Evolutionary conservation across 768 basidiomycete genomes (phyloP).

Genomic region (Tricholoma matsutake): DNA sequence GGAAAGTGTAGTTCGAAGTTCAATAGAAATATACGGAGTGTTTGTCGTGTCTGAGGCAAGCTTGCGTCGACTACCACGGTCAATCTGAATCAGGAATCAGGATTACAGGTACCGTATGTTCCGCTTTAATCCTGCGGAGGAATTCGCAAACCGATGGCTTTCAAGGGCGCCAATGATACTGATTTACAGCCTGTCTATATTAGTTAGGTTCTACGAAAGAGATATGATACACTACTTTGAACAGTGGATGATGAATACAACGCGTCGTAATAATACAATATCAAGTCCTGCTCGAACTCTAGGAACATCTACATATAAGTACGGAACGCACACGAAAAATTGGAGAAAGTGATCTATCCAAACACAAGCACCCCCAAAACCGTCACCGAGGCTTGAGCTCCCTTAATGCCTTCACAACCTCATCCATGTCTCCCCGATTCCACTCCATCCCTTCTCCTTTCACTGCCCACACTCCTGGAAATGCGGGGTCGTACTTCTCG

Average conservation of each 20-base stretch:
- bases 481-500: not conserved
- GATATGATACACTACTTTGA: too few species aligned
- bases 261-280: too few species aligned
- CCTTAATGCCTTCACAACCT: slow-evolving; percentile 11
- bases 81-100: not conserved
- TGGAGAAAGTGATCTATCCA: not conserved
- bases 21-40: not conserved
- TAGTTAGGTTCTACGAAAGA: too few species aligned
- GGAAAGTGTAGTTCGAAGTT: not conserved
- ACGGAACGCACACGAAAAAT: not conserved
- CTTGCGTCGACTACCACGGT: not conserved
- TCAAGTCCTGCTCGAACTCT: not conserved
- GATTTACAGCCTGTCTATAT: too few species aligned
- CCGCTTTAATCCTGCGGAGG: not conserved
- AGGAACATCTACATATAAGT: not conserved
- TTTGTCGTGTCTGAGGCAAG: not conserved
- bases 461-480: not conserved
- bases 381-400: not conserved
- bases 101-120: not conserved
- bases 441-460: slow-evolving; percentile 24
- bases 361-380: not conserved
- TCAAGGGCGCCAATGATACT: too few species aligned
- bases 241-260: too few species aligned
- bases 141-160: not conserved
- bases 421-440: slow-evolving; percentile 22